These are phyloP conservation scores for Strobilomyces dryophilus DNA, from an alignment of 768 basidiomycete genomes.

Conservation along the genomic window DNA sequence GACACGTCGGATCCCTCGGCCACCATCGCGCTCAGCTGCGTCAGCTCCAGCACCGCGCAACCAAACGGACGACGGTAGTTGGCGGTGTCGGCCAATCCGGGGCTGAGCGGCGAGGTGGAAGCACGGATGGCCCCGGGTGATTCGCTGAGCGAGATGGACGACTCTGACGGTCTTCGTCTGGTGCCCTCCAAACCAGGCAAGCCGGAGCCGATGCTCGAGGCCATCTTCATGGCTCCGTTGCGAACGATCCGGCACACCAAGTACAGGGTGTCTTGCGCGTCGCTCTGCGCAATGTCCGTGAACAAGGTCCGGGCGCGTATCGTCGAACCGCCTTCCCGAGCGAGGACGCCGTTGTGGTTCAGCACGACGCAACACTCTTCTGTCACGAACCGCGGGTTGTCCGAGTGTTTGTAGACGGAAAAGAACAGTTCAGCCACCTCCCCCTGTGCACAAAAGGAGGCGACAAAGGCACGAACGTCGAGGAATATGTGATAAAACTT, in stretches of 20 bases:
- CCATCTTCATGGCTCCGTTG: constrained; percentile 81
- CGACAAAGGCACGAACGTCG: constrained; percentile 89
- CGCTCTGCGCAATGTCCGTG: constrained; percentile 80
- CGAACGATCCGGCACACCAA: constrained; percentile 89
- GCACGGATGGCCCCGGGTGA: constrained; percentile 23
- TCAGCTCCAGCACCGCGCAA: constrained; percentile 89
- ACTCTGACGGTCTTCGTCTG: constrained; percentile 54
- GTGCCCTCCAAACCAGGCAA: constrained; percentile 35
- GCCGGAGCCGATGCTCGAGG: constrained; percentile 48
- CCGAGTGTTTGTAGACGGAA: constrained; percentile 84
- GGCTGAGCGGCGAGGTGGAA: constrained; percentile 22
- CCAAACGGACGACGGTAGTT: constrained; percentile 87
- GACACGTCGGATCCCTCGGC: constrained; percentile 62
- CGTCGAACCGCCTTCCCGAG: constrained; percentile 65
- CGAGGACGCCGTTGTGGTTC: constrained; percentile 86
- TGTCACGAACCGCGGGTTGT: constrained; percentile 75
- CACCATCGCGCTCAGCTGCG: constrained; percentile 65
- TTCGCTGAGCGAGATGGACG: constrained; percentile 37
- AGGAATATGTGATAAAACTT: constrained; percentile 90
- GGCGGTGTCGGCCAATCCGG: constrained; percentile 32
- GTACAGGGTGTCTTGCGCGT: constrained; percentile 81
- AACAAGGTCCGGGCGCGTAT: constrained; percentile 79
- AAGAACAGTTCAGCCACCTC: constrained; percentile 94
- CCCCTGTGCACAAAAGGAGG: constrained; percentile 83
- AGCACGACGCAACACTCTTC: constrained; percentile 90